Evolutionary conservation across 805 yeast species (phyloP).

Genomic region (Wickerhamiella slavikovae): DNA sequence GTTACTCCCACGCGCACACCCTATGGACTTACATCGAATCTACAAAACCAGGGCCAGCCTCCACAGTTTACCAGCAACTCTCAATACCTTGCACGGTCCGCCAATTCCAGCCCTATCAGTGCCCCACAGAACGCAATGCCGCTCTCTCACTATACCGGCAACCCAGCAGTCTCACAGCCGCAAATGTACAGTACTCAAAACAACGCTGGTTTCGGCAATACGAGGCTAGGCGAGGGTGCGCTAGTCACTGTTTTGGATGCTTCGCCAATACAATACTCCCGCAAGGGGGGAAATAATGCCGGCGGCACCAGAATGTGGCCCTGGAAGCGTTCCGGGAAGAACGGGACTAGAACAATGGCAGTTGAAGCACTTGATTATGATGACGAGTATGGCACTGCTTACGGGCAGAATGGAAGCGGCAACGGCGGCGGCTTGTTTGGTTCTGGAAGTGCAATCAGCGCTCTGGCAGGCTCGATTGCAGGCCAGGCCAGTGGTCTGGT

Average conservation of each 20-base stretch:
- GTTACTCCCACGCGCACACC: background rate
- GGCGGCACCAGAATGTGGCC: slow-evolving; percentile 2
- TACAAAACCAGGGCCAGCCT: background rate
- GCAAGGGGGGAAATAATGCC: background rate
- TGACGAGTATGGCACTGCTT: background rate
- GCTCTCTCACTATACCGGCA: background rate
- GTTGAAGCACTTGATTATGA: slow-evolving; percentile 1
- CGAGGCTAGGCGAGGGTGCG: background rate
- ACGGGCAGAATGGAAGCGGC: background rate
- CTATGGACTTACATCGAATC: background rate
- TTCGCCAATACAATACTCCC: background rate
- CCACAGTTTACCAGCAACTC: too few species aligned
- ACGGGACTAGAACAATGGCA: slow-evolving; percentile 1
- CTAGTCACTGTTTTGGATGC: slow-evolving; percentile 3
- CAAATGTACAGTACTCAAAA: too few species aligned
- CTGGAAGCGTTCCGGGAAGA: slow-evolving; percentile 2
- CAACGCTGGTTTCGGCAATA: background rate
- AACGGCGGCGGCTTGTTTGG: too few species aligned
- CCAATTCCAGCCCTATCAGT: background rate
- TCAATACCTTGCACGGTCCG: too few species aligned
- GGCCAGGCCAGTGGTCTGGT: too few species aligned
- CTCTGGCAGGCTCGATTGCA: too few species aligned
- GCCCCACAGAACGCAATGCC: background rate
- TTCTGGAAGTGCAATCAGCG: background rate
- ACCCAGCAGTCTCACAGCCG: too few species aligned